A percentile compares a stretch with the other conserved stretches of the same genome.
Evolutionary conservation across 148 eudicot genomes (phyloP).

Genomic region (Diospyros kaki): DNA sequence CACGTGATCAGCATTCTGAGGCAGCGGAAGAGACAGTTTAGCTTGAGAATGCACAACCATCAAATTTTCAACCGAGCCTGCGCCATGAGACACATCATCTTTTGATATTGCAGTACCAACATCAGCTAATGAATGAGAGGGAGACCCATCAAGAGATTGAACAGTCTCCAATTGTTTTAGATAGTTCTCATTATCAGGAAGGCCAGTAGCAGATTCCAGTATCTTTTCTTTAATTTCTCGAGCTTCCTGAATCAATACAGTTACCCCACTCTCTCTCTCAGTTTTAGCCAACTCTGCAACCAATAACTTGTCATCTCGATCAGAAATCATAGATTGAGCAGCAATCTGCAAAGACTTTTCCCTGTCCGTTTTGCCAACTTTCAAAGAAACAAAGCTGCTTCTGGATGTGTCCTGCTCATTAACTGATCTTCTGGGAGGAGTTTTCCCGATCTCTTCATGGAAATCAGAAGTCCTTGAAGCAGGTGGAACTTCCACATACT

Average conservation of each 20-base stretch:
- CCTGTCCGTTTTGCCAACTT: constrained; percentile 19
- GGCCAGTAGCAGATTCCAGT: constrained; percentile 25
- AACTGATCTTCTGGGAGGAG: constrained; percentile 14
- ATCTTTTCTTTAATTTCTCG: constrained; percentile 24
- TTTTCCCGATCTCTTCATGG: constrained; percentile 27
- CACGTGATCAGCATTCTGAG: constrained; percentile 16
- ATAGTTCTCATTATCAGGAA: constrained; percentile 25
- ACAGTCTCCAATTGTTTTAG: constrained; percentile 10
- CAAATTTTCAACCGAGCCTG: constrained; percentile 20
- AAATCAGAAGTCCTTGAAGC: constrained; percentile 31
- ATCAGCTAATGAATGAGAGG: constrained; percentile 4
- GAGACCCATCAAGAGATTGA: background rate
- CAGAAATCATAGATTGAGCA: constrained; percentile 7
- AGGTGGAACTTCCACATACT: constrained; percentile 24
- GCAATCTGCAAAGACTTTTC: constrained; percentile 8
- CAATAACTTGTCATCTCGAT: constrained; percentile 25
- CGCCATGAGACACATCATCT: constrained; percentile 15
- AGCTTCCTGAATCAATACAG: constrained; percentile 19
- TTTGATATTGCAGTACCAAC: constrained; percentile 6
- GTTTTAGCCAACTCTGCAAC: constrained; percentile 19
- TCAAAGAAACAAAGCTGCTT: constrained; percentile 20
- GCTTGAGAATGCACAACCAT: constrained; percentile 27
- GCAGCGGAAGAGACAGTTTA: constrained; percentile 13
- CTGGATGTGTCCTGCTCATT: constrained; percentile 30
- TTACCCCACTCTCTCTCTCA: constrained; percentile 22